phyloP scores from a whole-genome alignment of 1,284 basidiomycete species.

The Leccinum huronense region DNA sequence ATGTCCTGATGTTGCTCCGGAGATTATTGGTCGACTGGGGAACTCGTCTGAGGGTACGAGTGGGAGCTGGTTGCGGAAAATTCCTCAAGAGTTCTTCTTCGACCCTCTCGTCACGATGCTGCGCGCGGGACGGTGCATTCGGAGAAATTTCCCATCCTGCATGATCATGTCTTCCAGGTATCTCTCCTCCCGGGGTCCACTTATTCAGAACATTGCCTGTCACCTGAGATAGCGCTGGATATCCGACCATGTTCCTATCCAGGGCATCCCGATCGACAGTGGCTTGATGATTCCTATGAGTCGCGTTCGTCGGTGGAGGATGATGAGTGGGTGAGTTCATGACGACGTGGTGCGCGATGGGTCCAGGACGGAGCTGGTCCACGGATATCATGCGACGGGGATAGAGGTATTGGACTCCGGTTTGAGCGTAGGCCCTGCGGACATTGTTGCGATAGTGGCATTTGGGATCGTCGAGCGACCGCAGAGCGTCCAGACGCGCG shows the following conservation, averaged over 20 bases:
- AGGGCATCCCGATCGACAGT: neutral
- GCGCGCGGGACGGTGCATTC: neutral
- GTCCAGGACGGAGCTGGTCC: neutral
- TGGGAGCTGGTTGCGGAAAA: neutral
- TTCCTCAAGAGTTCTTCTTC: neutral
- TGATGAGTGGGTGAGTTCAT: neutral
- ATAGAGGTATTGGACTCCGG: neutral
- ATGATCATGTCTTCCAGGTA: slow-evolving; percentile 1
- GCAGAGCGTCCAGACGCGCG: slow-evolving; percentile 31
- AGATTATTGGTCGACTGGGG: slow-evolving; percentile 10
- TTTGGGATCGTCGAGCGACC: slow-evolving; percentile 18
- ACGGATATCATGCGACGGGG: slow-evolving; percentile 11
- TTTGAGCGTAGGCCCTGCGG: slow-evolving; percentile 16
- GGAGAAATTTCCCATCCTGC: slow-evolving; percentile 6
- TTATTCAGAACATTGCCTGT: slow-evolving; percentile 11
- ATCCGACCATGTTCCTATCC: slow-evolving; percentile 1
- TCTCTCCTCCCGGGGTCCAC: slow-evolving; percentile 6
- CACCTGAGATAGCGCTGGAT: slow-evolving; percentile 21
- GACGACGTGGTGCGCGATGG: neutral
- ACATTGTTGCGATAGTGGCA: slow-evolving; percentile 28
- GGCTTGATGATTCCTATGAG: neutral
- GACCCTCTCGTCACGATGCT: no score
- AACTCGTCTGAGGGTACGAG: slow-evolving; percentile 12
- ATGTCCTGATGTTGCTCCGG: slow-evolving; percentile 8
- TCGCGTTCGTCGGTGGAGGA: neutral